phyloP scores from a whole-genome alignment of 2,329 filamentous ascomycete species.

The Phialophora verrucosa region DNA sequence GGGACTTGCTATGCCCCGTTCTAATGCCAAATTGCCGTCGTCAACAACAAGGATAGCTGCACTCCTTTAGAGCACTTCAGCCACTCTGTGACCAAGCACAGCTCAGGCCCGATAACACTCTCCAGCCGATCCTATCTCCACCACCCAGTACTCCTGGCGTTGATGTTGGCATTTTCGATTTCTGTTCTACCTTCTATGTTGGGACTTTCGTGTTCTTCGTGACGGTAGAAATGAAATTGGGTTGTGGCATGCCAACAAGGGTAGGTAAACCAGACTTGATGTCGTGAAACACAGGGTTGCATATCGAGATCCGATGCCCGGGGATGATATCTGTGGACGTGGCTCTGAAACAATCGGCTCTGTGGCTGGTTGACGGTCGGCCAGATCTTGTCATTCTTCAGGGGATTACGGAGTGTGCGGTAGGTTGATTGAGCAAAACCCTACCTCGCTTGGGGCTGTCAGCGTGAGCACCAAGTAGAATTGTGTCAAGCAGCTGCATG shows the following conservation, averaged over 20 bases:
- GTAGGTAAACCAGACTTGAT: background rate
- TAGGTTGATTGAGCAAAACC: background rate
- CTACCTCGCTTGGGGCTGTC: background rate
- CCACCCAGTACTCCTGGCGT: background rate
- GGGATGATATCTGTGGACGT: background rate
- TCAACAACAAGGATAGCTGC: background rate
- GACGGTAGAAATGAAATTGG: background rate
- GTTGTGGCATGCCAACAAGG: background rate
- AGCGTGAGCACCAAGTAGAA: background rate
- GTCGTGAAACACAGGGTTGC: conserved; percentile 16
- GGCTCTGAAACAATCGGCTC: background rate
- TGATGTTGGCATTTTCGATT: background rate
- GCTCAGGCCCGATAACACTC: too few relatives aligned
- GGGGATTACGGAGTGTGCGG: background rate
- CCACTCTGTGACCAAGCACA: background rate
- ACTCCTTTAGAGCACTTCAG: background rate
- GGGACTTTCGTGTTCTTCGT: background rate
- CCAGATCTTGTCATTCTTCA: background rate
- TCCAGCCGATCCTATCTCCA: background rate
- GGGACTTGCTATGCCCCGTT: background rate
- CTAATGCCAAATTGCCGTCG: background rate
- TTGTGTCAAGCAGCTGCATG: background rate
- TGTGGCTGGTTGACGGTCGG: background rate
- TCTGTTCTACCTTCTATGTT: background rate
- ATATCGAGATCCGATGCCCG: conserved; percentile 14